These are phyloP conservation scores for Macrophomina pseudophaseolina DNA, from an alignment of 2,329 filamentous ascomycete species.

Conservation along the genomic window DNA sequence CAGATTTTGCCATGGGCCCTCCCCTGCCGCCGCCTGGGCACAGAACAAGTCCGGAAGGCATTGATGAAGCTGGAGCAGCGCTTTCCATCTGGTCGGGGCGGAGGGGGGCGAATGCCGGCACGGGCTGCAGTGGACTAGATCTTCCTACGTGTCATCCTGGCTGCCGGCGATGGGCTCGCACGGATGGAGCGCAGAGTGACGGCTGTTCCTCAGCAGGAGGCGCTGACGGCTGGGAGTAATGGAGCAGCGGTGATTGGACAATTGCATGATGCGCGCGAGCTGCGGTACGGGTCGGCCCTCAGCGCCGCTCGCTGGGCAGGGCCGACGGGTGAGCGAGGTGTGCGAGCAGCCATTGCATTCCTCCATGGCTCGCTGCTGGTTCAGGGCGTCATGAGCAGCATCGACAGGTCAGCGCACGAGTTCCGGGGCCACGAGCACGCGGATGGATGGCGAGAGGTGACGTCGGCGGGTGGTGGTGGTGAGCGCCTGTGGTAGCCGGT, in stretches of 20 bases:
- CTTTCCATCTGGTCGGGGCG: neutral
- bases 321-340: neutral
- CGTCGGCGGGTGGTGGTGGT: neutral
- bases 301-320: neutral
- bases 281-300: slow-evolving; percentile 16
- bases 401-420: neutral
- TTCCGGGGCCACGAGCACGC: neutral
- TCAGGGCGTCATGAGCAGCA: neutral
- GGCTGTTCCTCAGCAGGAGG: neutral
- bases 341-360: neutral
- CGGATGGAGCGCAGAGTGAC: neutral
- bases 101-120: slow-evolving; percentile 1
- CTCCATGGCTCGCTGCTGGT: too few species aligned
- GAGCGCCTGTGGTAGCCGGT: neutral
- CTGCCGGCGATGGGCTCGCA: neutral
- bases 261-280: neutral
- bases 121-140: neutral
- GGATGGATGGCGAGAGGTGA: slow-evolving; percentile 1
- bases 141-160: neutral
- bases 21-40: neutral
- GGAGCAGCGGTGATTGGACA: slow-evolving; percentile 3
- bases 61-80: neutral
- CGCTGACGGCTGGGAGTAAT: neutral
- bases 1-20: neutral
- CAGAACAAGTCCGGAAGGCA: slow-evolving; percentile 4